These are phyloP conservation scores for Bombardia bombarda DNA, from an alignment of 495 filamentous ascomycete genomes.

Conservation along the genomic window DNA sequence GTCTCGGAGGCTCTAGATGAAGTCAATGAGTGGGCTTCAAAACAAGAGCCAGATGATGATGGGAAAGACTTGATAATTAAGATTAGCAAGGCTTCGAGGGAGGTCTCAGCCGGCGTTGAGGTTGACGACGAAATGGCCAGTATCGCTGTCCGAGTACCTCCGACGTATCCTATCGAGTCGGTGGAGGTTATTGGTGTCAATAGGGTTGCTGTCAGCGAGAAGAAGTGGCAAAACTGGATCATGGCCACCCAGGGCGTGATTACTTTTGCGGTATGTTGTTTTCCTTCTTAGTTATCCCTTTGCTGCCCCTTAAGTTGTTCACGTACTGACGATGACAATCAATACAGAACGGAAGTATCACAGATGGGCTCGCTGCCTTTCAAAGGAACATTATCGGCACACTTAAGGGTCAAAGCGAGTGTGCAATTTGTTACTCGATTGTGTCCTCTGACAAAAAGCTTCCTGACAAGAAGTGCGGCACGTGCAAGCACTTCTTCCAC, in stretches of 20 bases:
- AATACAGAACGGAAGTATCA: constrained; percentile 61
- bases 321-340: constrained; percentile 4
- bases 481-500: constrained; percentile 94
- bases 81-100: constrained; percentile 56
- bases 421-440: constrained; percentile 94
- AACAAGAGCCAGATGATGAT: constrained; percentile 48
- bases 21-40: constrained; percentile 62
- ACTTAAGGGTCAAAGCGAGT: constrained; percentile 89
- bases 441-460: constrained; percentile 78
- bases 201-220: constrained; percentile 77
- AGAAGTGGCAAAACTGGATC: constrained; percentile 84
- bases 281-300: neutral
- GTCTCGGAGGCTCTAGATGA: constrained; percentile 62
- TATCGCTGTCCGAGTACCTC: constrained; percentile 70
- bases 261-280: constrained; percentile 60
- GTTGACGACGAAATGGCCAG: constrained; percentile 79
- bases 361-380: constrained; percentile 78
- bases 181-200: constrained; percentile 71
- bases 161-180: constrained; percentile 68
- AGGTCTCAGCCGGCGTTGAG: constrained; percentile 74
- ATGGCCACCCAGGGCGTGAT: constrained; percentile 84
- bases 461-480: constrained; percentile 83
- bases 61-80: constrained; percentile 66
- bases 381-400: constrained; percentile 74
- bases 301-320: too few relatives aligned